phyloP scores from a whole-genome alignment of 2,329 filamentous ascomycete genomes.

The Plenodomus tracheiphilus region DNA sequence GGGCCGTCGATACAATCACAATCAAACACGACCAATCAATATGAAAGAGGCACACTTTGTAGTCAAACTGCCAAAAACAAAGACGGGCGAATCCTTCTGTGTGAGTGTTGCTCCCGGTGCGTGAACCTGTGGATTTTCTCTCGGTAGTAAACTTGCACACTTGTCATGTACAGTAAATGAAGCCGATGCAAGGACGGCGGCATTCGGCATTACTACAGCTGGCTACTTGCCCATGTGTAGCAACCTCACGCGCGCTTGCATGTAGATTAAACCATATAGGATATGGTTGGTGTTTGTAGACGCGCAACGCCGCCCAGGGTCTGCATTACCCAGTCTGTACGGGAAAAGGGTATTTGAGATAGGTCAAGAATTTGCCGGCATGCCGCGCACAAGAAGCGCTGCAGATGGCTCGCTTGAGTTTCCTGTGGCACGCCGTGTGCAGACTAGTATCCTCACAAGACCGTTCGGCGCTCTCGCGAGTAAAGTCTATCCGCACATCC shows the following conservation, averaged over 20 bases:
- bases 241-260: not conserved
- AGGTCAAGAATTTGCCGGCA: too few species aligned
- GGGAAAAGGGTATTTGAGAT: not conserved
- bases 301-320: not conserved
- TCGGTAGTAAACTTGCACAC: too few species aligned
- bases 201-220: too few species aligned
- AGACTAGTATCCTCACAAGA: not conserved
- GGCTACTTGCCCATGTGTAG: not conserved
- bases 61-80: too few species aligned
- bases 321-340: not conserved
- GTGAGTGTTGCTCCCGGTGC: too few species aligned
- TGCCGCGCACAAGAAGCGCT: not conserved
- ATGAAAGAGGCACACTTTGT: not conserved
- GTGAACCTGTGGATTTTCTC: too few species aligned
- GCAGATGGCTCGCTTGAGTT: not conserved
- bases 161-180: too few species aligned
- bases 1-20: slow-evolving; percentile 1
- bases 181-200: too few species aligned
- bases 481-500: not conserved
- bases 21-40: slow-evolving; percentile 17
- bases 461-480: too few species aligned
- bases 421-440: not conserved
- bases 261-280: not conserved
- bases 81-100: too few species aligned
- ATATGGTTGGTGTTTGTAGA: not conserved